Evolutionary conservation across 75 land plant genomes (phyloP), one percentile per base, ranked within the genome.

Genomic region (Picea sitchensis): DNA sequence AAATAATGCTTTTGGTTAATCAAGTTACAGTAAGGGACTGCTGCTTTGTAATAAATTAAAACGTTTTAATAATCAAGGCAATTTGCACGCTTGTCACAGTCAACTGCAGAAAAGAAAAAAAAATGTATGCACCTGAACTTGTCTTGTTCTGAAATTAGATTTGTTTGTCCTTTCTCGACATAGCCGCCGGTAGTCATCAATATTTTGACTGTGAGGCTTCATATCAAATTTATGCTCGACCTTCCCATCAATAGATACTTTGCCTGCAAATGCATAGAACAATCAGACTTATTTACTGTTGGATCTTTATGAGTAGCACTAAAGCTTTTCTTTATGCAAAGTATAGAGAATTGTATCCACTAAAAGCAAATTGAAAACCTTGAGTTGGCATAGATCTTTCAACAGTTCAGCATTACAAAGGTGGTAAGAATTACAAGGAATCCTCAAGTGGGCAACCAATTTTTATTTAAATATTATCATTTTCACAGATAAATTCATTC

Each of bases 141-240:
- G 94, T 81, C 99, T 85, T 21, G 85, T 87, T 77, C 91, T 92
- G 62, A 88, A 68, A 83, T 83, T 97, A 26, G 90, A 89, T 82
- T 94, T 94, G 38, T 86, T 86, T 38, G 91, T 88, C 78, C 99
- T 90, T 76, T 94, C 98, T 65, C 99, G 86, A 71, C 98, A 94
- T 32, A 97, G 83, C 83, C 84, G 91, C 20, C 99, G 83, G 78
- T 97, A 97, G 72, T 88, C 92, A 32, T 88, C 93, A 68, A 90
- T 83, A 44, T 86, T 89, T 76, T 88, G 84, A 75, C 80, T 85
- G 65, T 93, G 84, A 14, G 95, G 99, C 87, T 92, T 95, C 98
- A 97, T 92, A 81, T 97, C 99, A 87, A 94, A 97, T 58, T 97
- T 97, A 38, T 90, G 92, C 76, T 91, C 97, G 65, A 97, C 93